These are phyloP conservation scores for Alternaria sp. DNA, from an alignment of 2,329 filamentous ascomycete genomes.

Conservation along the genomic window DNA sequence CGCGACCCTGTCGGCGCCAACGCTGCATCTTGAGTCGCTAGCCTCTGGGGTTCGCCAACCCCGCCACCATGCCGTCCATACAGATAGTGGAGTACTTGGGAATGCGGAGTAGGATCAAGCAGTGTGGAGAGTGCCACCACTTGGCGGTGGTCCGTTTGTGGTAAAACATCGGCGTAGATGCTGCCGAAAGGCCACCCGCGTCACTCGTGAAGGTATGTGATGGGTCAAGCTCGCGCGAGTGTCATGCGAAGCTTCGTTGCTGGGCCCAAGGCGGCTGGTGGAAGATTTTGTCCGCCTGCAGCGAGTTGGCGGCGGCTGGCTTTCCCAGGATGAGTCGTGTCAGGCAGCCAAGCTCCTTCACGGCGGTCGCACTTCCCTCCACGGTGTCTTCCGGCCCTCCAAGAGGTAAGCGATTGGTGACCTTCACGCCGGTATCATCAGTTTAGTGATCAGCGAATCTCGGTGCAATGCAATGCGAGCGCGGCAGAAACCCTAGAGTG, in stretches of 20 bases:
- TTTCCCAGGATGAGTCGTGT: constrained; percentile 3
- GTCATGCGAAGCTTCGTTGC: constrained; percentile 20
- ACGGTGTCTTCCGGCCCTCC: constrained; percentile 3
- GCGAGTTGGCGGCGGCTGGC: constrained; percentile 20
- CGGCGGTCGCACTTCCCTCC: constrained; percentile 13
- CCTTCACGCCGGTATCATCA: constrained; percentile 21
- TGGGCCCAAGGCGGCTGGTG: constrained; percentile 26
- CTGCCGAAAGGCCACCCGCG: constrained; percentile 23
- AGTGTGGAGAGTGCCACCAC: constrained; percentile 29
- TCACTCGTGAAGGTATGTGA: constrained; percentile 21
- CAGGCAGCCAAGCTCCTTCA: constrained; percentile 10
- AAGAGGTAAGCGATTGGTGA: constrained; percentile 8
- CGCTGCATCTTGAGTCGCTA: constrained; percentile 21
- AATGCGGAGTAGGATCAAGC: constrained; percentile 26
- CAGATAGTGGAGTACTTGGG: constrained; percentile 25
- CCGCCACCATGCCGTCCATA: constrained; percentile 20
- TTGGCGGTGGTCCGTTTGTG: constrained; percentile 26
- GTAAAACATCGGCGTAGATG: constrained; percentile 27
- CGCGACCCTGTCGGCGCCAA: constrained; percentile 11
- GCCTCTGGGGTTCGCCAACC: constrained; percentile 9
- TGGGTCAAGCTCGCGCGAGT: constrained; percentile 27
- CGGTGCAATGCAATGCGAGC: constrained; percentile 29
- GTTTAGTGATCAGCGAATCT: constrained; percentile 20
- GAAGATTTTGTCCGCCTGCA: constrained; percentile 26
- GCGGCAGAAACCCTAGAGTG: constrained; percentile 10